Percentiles rank a stretch among this genome's conserved stretches.
These are phyloP conservation scores for Clarireedia hainanense DNA, from an alignment of 2,329 filamentous ascomycete genomes.

Conservation along the genomic window DNA sequence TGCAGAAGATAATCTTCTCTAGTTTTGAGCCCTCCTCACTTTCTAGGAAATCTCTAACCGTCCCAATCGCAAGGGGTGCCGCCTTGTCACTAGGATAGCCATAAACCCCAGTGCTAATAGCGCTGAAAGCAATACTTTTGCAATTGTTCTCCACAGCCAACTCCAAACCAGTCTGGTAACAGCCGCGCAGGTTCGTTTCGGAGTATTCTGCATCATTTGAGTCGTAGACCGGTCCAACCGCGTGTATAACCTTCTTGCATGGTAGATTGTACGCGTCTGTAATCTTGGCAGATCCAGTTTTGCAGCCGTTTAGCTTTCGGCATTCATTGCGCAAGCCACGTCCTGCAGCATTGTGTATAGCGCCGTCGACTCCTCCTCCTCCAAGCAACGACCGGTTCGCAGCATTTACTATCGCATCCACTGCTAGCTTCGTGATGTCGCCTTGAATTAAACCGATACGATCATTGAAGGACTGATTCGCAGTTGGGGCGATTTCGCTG, in stretches of 20 bases:
- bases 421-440: conserved; percentile 73
- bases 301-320: conserved; percentile 60
- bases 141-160: conserved; percentile 62
- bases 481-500: conserved; percentile 21
- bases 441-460: conserved; percentile 62
- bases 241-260: conserved; percentile 74
- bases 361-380: conserved; percentile 84
- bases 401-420: conserved; percentile 88
- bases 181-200: conserved; percentile 43
- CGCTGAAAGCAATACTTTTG: conserved; percentile 71
- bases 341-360: conserved; percentile 81
- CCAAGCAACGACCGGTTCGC: conserved; percentile 73
- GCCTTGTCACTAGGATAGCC: conserved; percentile 73
- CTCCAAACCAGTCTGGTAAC: conserved; percentile 66
- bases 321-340: conserved; percentile 62
- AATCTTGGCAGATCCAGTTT: conserved; percentile 74
- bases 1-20: conserved; percentile 75
- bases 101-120: conserved; percentile 83
- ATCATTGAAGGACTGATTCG: conserved; percentile 55
- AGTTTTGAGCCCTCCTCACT: conserved; percentile 42
- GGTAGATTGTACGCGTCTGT: conserved; percentile 72
- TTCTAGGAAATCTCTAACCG: conserved; percentile 49
- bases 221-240: conserved; percentile 77
- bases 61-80: conserved; percentile 59
- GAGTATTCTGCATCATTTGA: conserved; percentile 33